phyloP scores from a whole-genome alignment of 23 red algal species.

The Gracilaria gracilis region DNA sequence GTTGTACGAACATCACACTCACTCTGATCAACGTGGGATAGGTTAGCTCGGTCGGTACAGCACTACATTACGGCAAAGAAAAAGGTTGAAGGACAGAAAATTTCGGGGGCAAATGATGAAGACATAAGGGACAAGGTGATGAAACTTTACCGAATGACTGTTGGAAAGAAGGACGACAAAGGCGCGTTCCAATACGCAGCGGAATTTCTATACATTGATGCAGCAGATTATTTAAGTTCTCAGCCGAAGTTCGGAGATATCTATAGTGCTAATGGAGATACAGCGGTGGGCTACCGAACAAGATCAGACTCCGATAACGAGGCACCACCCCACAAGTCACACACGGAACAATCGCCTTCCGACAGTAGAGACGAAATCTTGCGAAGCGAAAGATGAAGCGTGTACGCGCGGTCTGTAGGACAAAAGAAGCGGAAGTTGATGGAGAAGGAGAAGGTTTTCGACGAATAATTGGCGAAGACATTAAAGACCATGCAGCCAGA shows the following conservation, averaged over 20 bases:
- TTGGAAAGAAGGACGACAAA: background rate
- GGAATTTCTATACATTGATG: conserved; percentile 30
- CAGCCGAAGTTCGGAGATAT: background rate
- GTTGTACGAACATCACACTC: conserved; percentile 13
- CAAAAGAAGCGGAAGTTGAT: conserved; percentile 4
- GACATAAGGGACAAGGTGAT: background rate
- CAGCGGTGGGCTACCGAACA: background rate
- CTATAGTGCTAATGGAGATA: conserved; percentile 12
- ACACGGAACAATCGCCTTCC: background rate
- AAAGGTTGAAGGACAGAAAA: conserved; percentile 3
- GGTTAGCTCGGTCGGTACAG: background rate
- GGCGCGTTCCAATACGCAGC: conserved; percentile 5
- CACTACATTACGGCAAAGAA: conserved; percentile 22
- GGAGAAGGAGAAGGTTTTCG: background rate
- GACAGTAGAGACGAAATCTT: background rate
- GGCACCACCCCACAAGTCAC: background rate
- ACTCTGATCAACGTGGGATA: background rate
- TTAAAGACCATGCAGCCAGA: background rate
- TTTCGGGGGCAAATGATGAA: background rate
- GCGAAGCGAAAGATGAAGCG: conserved; percentile 2
- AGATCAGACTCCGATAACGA: background rate
- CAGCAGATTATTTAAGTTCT: background rate
- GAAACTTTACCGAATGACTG: background rate
- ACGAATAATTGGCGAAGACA: background rate
- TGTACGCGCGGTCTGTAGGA: background rate